Evolutionary conservation across 441 rosid genomes (phyloP).

Genomic region (Mallotus repandus): DNA sequence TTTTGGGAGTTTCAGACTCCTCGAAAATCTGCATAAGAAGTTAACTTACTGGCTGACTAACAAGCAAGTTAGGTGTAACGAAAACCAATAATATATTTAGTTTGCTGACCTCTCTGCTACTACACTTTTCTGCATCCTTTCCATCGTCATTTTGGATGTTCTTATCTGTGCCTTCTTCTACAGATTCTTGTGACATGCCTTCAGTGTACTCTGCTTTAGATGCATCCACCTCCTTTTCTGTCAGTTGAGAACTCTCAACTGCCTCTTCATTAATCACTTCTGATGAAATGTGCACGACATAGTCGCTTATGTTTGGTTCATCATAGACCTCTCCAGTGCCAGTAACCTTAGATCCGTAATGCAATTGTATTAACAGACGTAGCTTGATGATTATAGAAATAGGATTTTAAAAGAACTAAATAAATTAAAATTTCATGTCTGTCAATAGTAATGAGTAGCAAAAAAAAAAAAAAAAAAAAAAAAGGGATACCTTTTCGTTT

Average conservation of each 20-base stretch:
- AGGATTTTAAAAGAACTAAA: background rate
- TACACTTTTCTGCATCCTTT: conserved; percentile 1
- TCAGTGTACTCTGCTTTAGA: conserved; percentile 20
- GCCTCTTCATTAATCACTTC: conserved; percentile 8
- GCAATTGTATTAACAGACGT: conserved; percentile 9
- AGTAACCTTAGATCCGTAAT: conserved; percentile 15
- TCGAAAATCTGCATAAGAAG: conserved; percentile 11
- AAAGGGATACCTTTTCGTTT: conserved; percentile 22
- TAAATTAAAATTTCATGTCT: background rate
- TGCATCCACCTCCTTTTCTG: conserved; percentile 16
- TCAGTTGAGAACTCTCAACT: conserved; percentile 12
- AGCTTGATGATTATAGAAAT: conserved; percentile 3
- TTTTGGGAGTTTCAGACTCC: background rate
- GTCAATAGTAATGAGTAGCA: background rate
- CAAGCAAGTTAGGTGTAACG: background rate
- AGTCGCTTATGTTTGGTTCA: background rate
- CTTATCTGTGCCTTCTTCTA: conserved; percentile 12
- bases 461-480: background rate
- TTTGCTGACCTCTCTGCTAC: conserved; percentile 29
- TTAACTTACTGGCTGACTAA: conserved; percentile 5
- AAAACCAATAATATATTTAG: background rate
- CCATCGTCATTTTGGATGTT: conserved; percentile 16
- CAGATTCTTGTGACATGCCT: conserved; percentile 23
- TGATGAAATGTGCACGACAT: conserved; percentile 10
- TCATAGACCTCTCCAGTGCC: conserved; percentile 6